A percentile compares a stretch with the other conserved stretches of the same genome.
These are phyloP conservation scores for Fusarium penzigii DNA, from an alignment of 2,329 filamentous ascomycete genomes.

Conservation along the genomic window DNA sequence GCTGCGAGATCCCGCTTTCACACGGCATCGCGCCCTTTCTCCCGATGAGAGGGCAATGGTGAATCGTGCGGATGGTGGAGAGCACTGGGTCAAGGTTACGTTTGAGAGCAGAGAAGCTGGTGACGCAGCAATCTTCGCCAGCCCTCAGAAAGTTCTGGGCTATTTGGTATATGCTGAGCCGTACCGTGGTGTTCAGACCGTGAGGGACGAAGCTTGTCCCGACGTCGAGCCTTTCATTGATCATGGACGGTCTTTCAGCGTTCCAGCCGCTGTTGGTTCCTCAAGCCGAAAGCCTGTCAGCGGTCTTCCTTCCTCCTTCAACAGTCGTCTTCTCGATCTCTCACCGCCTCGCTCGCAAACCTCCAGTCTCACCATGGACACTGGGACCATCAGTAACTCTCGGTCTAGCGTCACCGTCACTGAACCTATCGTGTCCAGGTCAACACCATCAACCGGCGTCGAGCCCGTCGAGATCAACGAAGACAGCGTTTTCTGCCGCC, in stretches of 20 bases:
- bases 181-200: slow-evolving; percentile 65
- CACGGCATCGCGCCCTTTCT: slow-evolving; percentile 65
- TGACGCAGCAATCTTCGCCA: slow-evolving; percentile 67
- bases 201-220: slow-evolving; percentile 63
- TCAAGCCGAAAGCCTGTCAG: slow-evolving; percentile 31
- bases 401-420: slow-evolving; percentile 50
- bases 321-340: slow-evolving; percentile 40
- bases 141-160: slow-evolving; percentile 71
- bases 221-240: slow-evolving; percentile 45
- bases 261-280: slow-evolving; percentile 32
- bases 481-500: slow-evolving; percentile 54
- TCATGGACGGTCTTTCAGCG: slow-evolving; percentile 37
- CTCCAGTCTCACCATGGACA: slow-evolving; percentile 61
- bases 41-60: slow-evolving; percentile 75
- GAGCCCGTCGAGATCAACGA: slow-evolving; percentile 34
- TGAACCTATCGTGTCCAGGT: slow-evolving; percentile 27
- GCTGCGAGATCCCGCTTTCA: slow-evolving; percentile 70
- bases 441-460: slow-evolving; percentile 19
- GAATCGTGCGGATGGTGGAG: slow-evolving; percentile 77
- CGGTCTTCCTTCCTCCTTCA: slow-evolving; percentile 38
- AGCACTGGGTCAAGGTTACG: slow-evolving; percentile 90
- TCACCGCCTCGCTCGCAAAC: slow-evolving; percentile 47
- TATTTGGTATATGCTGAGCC: slow-evolving; percentile 70
- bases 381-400: slow-evolving; percentile 49
- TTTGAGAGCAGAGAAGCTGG: slow-evolving; percentile 75